Percentiles rank a stretch among this genome's conserved stretches.
phyloP scores from a whole-genome alignment of 805 yeast species.

The Cyberlindnera samutprakarnensis region DNA sequence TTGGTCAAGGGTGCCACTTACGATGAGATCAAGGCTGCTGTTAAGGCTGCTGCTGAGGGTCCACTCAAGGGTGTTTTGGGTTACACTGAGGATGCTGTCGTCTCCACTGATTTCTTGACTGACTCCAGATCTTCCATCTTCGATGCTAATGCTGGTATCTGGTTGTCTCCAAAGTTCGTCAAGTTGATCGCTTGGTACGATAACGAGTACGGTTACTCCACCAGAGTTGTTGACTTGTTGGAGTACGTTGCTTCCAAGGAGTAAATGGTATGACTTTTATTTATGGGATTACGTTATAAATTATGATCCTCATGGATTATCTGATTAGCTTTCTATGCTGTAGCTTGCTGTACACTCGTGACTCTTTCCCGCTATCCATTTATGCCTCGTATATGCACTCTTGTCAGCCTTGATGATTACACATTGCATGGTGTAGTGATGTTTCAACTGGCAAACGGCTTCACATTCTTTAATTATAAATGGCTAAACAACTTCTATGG shows the following conservation, averaged over 20 bases:
- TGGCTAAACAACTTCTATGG: no score
- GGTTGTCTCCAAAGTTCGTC: conserved; percentile 62
- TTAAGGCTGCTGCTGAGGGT: conserved; percentile 54
- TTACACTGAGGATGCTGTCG: conserved; percentile 67
- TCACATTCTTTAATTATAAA: no score
- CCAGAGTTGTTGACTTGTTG: conserved; percentile 68
- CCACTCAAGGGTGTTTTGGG: conserved; percentile 55
- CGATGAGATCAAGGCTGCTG: conserved; percentile 54
- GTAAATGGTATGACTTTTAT: no score
- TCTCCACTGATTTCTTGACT: conserved; percentile 60
- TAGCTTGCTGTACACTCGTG: no score
- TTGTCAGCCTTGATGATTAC: no score
- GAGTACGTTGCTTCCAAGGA: conserved; percentile 43
- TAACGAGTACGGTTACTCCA: conserved; percentile 69
- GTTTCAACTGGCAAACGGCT: no score
- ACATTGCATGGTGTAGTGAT: no score
- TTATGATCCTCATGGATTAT: no score
- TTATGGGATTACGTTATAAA: no score
- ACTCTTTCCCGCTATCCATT: no score
- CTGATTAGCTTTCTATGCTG: no score
- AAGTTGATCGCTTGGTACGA: conserved; percentile 70
- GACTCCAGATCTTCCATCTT: conserved; percentile 58
- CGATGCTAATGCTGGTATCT: conserved; percentile 65
- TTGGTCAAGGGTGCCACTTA: conserved; percentile 50
- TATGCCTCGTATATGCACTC: no score